Evolutionary conservation across 1,284 basidiomycete genomes (phyloP).

Genomic region (Albatrellus sp.): DNA sequence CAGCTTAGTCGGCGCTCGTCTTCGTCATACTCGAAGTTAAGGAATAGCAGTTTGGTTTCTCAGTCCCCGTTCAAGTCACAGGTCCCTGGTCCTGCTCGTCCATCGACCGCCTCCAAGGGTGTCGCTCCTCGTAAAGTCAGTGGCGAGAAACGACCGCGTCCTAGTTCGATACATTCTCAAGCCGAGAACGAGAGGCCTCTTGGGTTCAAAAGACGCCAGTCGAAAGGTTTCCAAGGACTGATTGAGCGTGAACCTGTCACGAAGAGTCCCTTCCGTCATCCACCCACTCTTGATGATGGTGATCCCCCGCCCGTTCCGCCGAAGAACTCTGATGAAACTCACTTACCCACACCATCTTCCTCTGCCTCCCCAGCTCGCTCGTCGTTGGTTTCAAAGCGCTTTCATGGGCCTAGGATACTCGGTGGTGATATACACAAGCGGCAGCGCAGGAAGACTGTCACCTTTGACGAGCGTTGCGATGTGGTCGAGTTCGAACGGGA

Average conservation of each 20-base stretch:
- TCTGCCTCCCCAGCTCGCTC: slow-evolving; percentile 51
- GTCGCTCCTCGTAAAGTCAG: slow-evolving; percentile 41
- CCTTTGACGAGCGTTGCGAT: slow-evolving; percentile 77
- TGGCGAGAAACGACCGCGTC: slow-evolving; percentile 61
- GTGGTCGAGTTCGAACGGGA: slow-evolving; percentile 78
- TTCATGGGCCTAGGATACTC: slow-evolving; percentile 69
- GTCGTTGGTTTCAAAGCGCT: slow-evolving; percentile 66
- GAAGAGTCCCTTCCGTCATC: slow-evolving; percentile 68
- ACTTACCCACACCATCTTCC: slow-evolving; percentile 12
- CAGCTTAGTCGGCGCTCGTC: slow-evolving; percentile 61
- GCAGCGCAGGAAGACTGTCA: slow-evolving; percentile 69
- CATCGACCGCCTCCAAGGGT: slow-evolving; percentile 16
- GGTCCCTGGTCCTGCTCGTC: slow-evolving; percentile 29
- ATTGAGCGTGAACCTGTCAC: slow-evolving; percentile 67
- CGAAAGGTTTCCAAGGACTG: slow-evolving; percentile 62
- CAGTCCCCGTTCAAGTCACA: slow-evolving; percentile 75
- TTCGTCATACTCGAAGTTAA: slow-evolving; percentile 73
- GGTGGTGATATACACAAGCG: slow-evolving; percentile 34
- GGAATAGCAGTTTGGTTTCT: slow-evolving; percentile 72
- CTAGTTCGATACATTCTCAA: slow-evolving; percentile 53
- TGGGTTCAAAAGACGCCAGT: slow-evolving; percentile 60
- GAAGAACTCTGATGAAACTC: slow-evolving; percentile 11
- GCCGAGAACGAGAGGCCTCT: slow-evolving; percentile 65
- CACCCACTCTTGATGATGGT: slow-evolving; percentile 10
- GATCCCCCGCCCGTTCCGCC: slow-evolving; percentile 17